Evolutionary conservation across 129 eudicot species (phyloP), one percentile per base, ranked within the genome.

Genomic region (Lonicera japonica): DNA sequence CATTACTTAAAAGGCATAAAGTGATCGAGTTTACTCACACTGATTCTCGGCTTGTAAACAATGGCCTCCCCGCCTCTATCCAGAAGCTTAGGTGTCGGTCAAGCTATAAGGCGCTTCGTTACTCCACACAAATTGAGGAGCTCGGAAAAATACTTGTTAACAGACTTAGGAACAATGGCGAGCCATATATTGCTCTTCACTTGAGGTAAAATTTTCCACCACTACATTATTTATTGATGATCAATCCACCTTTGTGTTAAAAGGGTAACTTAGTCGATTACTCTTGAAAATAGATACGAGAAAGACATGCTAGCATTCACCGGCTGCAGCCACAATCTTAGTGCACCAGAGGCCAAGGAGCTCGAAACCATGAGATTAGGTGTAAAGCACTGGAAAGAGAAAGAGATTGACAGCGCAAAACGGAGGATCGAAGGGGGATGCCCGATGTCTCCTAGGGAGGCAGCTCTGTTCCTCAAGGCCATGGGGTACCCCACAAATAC

Each of bases 241-340:
- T 29, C 6, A 29, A 29, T 29, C 36, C 4, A 6, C 6, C 4
- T 29, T 29, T 29, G 4, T 29, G 6, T 29, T 29, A 14, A 54
- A 11, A 15, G 24, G 56, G 38, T 40, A 21, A 47, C 57, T 58
- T 58, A 58, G 40, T 9, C 1, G 14, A 48, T 11, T 23, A 9
- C 16, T 53, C 25, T 38, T 56, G 53, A 21, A 21, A 58, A 67
- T 72, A 82, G 95, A 70, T 86, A 86, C 41, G 90, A 86, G 71
- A 83, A 80, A 62, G 99, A 92, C 73, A 92, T 92, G 98, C 86
- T 92, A 10, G 86, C 98, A 19, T 92, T 92, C 80, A 92, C 98
- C 1, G 98, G 96, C 14, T 92, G 98, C 80, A 82, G 78, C 81
- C 88, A 92, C 71, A 92, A 80, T 60, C 69, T 85, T 19, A 87